Percentiles rank a stretch among this genome's conserved stretches.
Evolutionary conservation across 2,329 filamentous ascomycete genomes (phyloP).

Genomic region (Pseudocercospora eumusae): DNA sequence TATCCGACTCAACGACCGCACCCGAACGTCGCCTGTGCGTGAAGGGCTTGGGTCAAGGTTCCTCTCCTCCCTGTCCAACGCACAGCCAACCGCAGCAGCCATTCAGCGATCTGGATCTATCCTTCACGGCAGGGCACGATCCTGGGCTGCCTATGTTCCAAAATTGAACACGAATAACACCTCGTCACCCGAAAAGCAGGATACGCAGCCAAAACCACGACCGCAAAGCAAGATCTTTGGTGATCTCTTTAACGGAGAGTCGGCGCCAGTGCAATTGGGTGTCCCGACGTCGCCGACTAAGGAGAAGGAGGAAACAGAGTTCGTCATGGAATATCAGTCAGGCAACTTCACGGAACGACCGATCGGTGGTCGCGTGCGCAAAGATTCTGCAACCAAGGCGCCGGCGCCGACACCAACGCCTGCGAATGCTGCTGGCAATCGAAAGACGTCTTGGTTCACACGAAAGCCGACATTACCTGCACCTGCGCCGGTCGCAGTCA

Average conservation of each 20-base stretch:
- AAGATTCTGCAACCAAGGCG: slow-evolving; percentile 15
- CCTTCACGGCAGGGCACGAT: slow-evolving; percentile 37
- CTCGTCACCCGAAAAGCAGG: slow-evolving; percentile 13
- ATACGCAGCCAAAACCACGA: slow-evolving; percentile 18
- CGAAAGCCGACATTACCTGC: slow-evolving; percentile 29
- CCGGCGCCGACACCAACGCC: slow-evolving; percentile 5
- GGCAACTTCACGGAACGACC: slow-evolving; percentile 37
- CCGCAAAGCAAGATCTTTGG: slow-evolving; percentile 32
- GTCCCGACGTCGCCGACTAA: slow-evolving; percentile 31
- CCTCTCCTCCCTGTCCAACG: slow-evolving; percentile 33
- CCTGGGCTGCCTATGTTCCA: slow-evolving; percentile 36
- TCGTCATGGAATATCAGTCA: slow-evolving; percentile 41
- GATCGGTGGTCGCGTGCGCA: slow-evolving; percentile 20
- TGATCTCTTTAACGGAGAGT: slow-evolving; percentile 40
- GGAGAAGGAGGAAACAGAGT: slow-evolving; percentile 38
- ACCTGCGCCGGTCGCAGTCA: slow-evolving; percentile 14
- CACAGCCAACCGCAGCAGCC: slow-evolving; percentile 35
- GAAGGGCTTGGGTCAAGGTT: slow-evolving; percentile 34
- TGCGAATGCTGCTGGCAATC: not conserved
- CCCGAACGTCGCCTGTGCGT: slow-evolving; percentile 22
- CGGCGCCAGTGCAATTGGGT: slow-evolving; percentile 39
- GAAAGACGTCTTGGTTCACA: slow-evolving; percentile 39
- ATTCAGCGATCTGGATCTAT: slow-evolving; percentile 34
- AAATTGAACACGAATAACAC: slow-evolving; percentile 31
- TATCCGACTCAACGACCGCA: slow-evolving; percentile 17